A percentile compares a stretch with the other conserved stretches of the same genome.
Conservation (phyloP, 192 early-diverging fungal species). For the Coemansia sp. region DNA sequence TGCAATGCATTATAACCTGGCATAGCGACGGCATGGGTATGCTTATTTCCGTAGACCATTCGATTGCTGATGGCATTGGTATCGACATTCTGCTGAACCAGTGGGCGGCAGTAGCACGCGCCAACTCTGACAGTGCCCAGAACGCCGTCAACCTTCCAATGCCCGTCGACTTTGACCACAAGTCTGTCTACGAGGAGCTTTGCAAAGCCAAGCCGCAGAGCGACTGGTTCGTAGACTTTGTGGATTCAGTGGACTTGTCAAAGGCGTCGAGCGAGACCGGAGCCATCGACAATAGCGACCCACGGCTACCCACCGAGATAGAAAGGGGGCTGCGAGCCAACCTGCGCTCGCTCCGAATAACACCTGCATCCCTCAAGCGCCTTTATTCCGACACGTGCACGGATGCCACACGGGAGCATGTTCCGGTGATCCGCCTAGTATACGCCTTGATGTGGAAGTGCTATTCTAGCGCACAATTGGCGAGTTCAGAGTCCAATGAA, state of each 20-base stretch:
- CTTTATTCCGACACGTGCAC: slow-evolving; percentile 8
- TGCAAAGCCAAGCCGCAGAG: background rate
- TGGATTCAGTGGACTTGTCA: slow-evolving; percentile 13
- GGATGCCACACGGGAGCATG: background rate
- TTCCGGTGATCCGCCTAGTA: slow-evolving; percentile 28
- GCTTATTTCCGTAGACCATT: slow-evolving; percentile 40
- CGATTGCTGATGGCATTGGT: slow-evolving; percentile 35
- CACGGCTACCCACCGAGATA: slow-evolving; percentile 11
- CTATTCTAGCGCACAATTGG: slow-evolving; percentile 12
- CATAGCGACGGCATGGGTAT: slow-evolving; percentile 38
- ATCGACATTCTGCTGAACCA: slow-evolving; percentile 31
- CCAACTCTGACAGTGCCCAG: background rate
- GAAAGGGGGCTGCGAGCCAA: slow-evolving; percentile 24
- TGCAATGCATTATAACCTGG: slow-evolving; percentile 33
- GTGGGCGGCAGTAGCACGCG: slow-evolving; percentile 20
- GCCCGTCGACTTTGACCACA: slow-evolving; percentile 34
- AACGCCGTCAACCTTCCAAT: background rate
- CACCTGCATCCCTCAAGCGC: slow-evolving; percentile 11
- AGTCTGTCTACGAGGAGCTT: slow-evolving; percentile 15
- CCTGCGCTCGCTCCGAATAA: slow-evolving; percentile 22
- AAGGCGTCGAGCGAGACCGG: background rate
- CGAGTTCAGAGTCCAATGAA: too few relatives aligned
- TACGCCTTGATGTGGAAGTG: slow-evolving; percentile 49
- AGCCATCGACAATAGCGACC: slow-evolving; percentile 16
- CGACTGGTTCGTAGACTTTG: slow-evolving; percentile 26